Percentiles rank a stretch among this genome's conserved stretches.
phyloP scores from a whole-genome alignment of 2,329 filamentous ascomycete genomes.

The Claviceps fusiformis region DNA sequence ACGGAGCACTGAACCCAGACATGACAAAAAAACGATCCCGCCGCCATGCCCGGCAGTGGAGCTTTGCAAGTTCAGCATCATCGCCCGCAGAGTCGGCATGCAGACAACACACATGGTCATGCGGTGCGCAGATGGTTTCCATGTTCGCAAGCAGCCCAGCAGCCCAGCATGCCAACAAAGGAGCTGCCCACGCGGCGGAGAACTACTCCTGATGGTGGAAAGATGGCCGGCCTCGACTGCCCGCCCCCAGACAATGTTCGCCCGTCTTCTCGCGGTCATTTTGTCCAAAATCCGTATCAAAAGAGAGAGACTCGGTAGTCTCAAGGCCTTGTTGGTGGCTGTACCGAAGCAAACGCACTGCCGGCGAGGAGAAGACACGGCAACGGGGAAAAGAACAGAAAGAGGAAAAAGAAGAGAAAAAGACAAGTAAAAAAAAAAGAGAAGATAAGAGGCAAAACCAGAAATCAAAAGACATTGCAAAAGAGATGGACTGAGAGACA shows the following conservation, averaged over 20 bases:
- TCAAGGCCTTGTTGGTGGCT: not conserved
- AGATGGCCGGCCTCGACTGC: no score
- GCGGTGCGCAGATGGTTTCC: not conserved
- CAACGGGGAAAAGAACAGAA: not conserved
- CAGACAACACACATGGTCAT: not conserved
- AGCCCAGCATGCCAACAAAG: not conserved
- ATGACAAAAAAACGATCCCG: not conserved
- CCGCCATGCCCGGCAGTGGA: not conserved
- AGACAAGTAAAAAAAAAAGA: not conserved
- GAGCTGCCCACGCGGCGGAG: not conserved
- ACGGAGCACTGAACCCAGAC: not conserved
- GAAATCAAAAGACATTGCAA: no score
- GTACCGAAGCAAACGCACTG: not conserved
- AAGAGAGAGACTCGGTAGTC: not conserved
- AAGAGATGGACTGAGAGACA: not conserved
- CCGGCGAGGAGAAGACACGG: not conserved
- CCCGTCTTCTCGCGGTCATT: not conserved
- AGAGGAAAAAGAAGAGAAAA: no score
- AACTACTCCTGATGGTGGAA: not conserved
- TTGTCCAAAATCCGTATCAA: not conserved
- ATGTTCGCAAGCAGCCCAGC: not conserved
- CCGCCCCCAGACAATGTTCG: not conserved
- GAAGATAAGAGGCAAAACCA: not conserved
- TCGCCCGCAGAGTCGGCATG: not conserved
- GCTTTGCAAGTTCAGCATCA: not conserved